A percentile compares a stretch with the other conserved stretches of the same genome.
Evolutionary conservation across 2,329 filamentous ascomycete species (phyloP).

Genomic region (Penicillium sp.): DNA sequence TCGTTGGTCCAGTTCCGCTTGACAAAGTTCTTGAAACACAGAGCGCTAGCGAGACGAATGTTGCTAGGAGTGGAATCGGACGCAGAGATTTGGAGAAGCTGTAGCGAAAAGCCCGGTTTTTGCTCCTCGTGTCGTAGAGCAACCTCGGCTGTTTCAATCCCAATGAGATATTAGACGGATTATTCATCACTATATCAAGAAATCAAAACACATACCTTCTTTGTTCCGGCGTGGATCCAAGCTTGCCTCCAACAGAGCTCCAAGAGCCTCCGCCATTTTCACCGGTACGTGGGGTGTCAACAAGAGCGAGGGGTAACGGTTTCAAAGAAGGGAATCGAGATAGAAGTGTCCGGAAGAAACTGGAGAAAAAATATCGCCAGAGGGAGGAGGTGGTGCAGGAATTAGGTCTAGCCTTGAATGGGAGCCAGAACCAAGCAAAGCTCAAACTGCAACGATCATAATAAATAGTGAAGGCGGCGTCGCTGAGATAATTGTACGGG

Average conservation of each 20-base stretch:
- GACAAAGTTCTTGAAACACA: conserved; percentile 99
- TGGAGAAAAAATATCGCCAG: background rate
- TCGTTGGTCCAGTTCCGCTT: conserved; percentile 94
- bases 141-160: conserved; percentile 67
- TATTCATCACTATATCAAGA: background rate
- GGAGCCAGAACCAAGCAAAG: conserved; percentile 18
- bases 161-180: conserved; percentile 4
- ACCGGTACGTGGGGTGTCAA: conserved; percentile 35
- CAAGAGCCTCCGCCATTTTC: conserved; percentile 64
- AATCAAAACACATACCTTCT: conserved; percentile 66
- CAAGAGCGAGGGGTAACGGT: conserved; percentile 21
- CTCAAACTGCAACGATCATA: conserved; percentile 24
- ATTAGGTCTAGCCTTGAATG: conserved; percentile 4
- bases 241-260: conserved; percentile 79
- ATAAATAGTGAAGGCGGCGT: conserved; percentile 27
- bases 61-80: conserved; percentile 71
- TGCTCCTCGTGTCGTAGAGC: conserved; percentile 77
- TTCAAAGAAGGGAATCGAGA: conserved; percentile 12
- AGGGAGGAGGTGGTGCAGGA: conserved; percentile 1
- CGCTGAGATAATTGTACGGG: conserved; percentile 26
- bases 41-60: conserved; percentile 81
- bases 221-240: conserved; percentile 85
- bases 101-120: conserved; percentile 85
- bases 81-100: conserved; percentile 87
- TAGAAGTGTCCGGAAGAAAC: background rate